Base-by-base conservation (phyloP, 768 basidiomycete genomes). In the Psilocybe cubensis region DNA sequence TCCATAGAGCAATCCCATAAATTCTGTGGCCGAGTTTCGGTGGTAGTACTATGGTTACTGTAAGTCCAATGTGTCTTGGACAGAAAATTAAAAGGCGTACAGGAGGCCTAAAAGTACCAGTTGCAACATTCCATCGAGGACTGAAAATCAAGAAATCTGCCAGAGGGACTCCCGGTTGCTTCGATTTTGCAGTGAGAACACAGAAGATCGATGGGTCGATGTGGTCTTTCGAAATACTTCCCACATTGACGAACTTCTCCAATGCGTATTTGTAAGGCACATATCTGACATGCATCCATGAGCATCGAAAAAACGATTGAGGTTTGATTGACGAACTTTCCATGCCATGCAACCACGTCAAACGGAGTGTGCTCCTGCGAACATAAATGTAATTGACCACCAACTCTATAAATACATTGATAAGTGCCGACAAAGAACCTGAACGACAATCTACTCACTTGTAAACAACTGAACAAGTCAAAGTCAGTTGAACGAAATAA, bases 331-430 rank as follows among this genome's bases (percentile, higher is more conserved):
- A 72, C 82, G 50, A 66, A 85, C 84, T 85, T 87, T 69, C 85
- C 85, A 48, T 83, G 81, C 86, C 85, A 88, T 1, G 86, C 86
- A 24, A 88, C 87, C 38, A 88, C 86, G 65, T 89, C 87, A 68
- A 88, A 89, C 0, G 87, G 87, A 1, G 87, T 86, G 68, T 87
- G 83, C 42, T 83, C 79, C 59, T 88, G 85, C 38, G 73, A 70
- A 61, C 83, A 84, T 21, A 70, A 67, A 65, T 83, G 83, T 9
- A 84, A 67, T 67, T 83, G 72, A 14, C 86, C 85, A 52, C 78
- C 74, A 25, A 88, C 76, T 70, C 83, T 86, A 42, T 18, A 61
- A 52, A 24, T 28, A 42, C 11, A 54, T 24, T 27, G 20, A 56
- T 20, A 24, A 40, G 17, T 14, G 44, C 43, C 43, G 41, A 21